phyloP scores from a whole-genome alignment of 2,329 filamentous ascomycete genomes.

The Cladosporium halotolerans region DNA sequence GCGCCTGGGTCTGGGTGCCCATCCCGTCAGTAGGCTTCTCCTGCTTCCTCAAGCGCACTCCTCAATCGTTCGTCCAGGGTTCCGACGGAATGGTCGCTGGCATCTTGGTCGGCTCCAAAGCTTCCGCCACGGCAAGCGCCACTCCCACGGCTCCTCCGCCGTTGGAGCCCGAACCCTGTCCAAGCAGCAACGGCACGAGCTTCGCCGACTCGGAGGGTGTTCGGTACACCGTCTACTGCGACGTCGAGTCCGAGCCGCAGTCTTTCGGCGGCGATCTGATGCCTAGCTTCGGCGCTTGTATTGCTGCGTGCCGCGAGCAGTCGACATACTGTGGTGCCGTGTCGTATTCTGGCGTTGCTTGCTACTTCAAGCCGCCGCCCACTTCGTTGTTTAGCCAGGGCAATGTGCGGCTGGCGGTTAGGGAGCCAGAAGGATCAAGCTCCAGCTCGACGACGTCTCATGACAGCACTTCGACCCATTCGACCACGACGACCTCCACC shows the following conservation, averaged over 20 bases:
- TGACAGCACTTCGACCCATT: no score
- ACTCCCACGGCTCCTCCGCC: not conserved
- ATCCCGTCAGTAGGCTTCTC: not conserved
- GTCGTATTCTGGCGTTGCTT: not conserved
- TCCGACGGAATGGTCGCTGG: conserved; percentile 1
- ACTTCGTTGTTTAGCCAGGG: not conserved
- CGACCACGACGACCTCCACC: no score
- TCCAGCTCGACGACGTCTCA: not conserved
- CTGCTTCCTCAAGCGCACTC: conserved; percentile 11
- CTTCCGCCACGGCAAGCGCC: not conserved
- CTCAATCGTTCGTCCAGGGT: conserved; percentile 5
- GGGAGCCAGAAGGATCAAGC: not conserved
- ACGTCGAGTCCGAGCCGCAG: not conserved
- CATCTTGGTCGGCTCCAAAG: conserved; percentile 1
- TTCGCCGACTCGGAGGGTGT: not conserved
- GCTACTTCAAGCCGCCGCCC: conserved; percentile 2
- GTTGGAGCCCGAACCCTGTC: not conserved
- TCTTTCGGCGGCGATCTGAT: not conserved
- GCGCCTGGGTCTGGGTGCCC: conserved; percentile 9
- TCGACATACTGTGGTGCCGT: not conserved
- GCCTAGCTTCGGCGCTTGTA: not conserved
- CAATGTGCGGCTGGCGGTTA: not conserved
- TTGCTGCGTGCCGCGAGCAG: not conserved
- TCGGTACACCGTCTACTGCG: not conserved
- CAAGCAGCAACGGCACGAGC: not conserved